Evolutionary conservation across 208 protist genomes (phyloP), one percentile per base, ranked within the genome.

Genomic region (Acanthamoeba quina): DNA sequence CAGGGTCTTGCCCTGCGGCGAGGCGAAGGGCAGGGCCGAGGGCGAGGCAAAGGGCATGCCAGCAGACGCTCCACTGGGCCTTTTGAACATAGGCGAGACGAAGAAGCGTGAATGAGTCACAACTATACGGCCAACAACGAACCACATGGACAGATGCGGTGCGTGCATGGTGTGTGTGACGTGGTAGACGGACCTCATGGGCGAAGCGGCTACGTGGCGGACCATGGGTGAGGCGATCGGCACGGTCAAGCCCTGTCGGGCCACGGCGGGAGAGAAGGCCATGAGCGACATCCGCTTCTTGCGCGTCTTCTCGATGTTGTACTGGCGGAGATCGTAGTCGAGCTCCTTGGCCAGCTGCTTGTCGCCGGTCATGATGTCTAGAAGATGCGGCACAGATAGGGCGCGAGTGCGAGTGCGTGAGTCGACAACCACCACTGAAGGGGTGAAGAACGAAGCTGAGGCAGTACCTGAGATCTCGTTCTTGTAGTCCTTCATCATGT

Each of bases 401-500:
- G n/a, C n/a, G n/a, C n/a, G 1, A 37, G 52, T n/a, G 13, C 4
- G 37, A 13, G 24, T 10, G 10, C 47, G 37, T 86, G 34, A 17
- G 49, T 17, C 52, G n/a, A 93, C 2, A 11, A 66, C 86, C 3
- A 2, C 60, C 66, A 37, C 21, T 41, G 52, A 1, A 9, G 11
- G 11, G 52, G 11, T 0, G 52, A 9, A 9, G 52, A 1, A 7
- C 5, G 15, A 41, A 5, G 10, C 7, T 2, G 76, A 37, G 34
- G 47, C n/a, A 60, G 11, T 90, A 95, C 94, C 95, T 9, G 47
- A 9, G 11, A 96, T 91, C 68, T 97, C 95, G 19, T 92, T 89
- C 88, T 96, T 96, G 93, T 96, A 96, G 95, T 97, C 97, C 19
- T 88, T 60, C 24, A 95, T 83, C 24, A 97, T n/a, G 29, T 96